A percentile compares a stretch with the other conserved stretches of the same genome.
phyloP scores from a whole-genome alignment of 768 basidiomycete genomes.

The Lyophyllum shimeji region DNA sequence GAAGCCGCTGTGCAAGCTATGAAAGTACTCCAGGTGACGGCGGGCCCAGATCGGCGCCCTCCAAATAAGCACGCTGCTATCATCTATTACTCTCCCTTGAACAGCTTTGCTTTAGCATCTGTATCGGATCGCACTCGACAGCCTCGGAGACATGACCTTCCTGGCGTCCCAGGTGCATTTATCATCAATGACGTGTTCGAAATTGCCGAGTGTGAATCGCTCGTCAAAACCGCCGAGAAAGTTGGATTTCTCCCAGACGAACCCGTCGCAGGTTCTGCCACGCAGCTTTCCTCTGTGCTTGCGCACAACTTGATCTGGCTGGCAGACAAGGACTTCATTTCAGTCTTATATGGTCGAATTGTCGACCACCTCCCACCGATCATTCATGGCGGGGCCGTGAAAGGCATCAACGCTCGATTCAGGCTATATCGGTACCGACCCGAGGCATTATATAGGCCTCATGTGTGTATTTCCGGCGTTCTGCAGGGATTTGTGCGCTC shows the following conservation, averaged over 20 bases:
- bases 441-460: slow-evolving; percentile 50
- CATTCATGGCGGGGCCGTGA: slow-evolving; percentile 41
- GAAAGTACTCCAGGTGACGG: slow-evolving; percentile 33
- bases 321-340: slow-evolving; percentile 42
- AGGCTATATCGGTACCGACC: slow-evolving; percentile 51
- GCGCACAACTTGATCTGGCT: slow-evolving; percentile 56
- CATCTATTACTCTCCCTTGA: slow-evolving; percentile 42
- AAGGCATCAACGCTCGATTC: slow-evolving; percentile 49
- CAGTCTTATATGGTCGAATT: slow-evolving; percentile 40
- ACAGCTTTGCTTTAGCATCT: slow-evolving; percentile 29
- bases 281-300: slow-evolving; percentile 42
- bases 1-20: slow-evolving; percentile 19
- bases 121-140: slow-evolving; percentile 21
- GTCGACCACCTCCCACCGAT: slow-evolving; percentile 39
- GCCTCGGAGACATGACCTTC: slow-evolving; percentile 36
- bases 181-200: slow-evolving; percentile 49
- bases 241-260: slow-evolving; percentile 53
- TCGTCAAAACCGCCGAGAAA: slow-evolving; percentile 43
- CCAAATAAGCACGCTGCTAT: slow-evolving; percentile 53
- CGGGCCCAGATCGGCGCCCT: slow-evolving; percentile 48
- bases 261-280: slow-evolving; percentile 45
- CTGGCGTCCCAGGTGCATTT: slow-evolving; percentile 47
- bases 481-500: not conserved
- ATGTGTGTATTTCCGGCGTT: slow-evolving; percentile 27
- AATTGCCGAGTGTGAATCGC: slow-evolving; percentile 39